These are phyloP conservation scores for Saccharomycopsis hybrid DNA, from an alignment of 1,139 yeast genomes.

Conservation along the genomic window DNA sequence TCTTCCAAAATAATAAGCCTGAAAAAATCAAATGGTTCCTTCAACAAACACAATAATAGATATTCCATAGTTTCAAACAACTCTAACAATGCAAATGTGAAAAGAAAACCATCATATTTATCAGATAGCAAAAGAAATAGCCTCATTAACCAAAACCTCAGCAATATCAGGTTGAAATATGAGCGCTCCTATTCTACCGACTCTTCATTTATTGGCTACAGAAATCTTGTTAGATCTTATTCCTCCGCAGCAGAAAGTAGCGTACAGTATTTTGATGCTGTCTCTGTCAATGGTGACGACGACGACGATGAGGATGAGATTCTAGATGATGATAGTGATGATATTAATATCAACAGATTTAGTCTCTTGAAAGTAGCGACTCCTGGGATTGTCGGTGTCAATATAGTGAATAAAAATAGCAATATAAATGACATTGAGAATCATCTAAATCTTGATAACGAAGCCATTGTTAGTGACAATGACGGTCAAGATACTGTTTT, in stretches of 20 bases:
- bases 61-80: not conserved
- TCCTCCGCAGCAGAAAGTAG: slow-evolving; percentile 8
- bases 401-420: slow-evolving; percentile 9
- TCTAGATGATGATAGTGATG: slow-evolving; percentile 1
- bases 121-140: slow-evolving; percentile 3
- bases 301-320: slow-evolving; percentile 8
- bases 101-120: not conserved
- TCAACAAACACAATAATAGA: not conserved
- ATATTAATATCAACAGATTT: slow-evolving; percentile 5
- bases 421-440: slow-evolving; percentile 7
- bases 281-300: slow-evolving; percentile 15
- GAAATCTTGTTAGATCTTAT: slow-evolving; percentile 14
- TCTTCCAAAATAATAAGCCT: slow-evolving; percentile 6
- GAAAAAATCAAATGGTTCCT: slow-evolving; percentile 11
- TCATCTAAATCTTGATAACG: not conserved
- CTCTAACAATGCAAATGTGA: not conserved
- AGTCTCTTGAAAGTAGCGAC: slow-evolving; percentile 3
- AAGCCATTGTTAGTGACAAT: no score
- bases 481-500: no score
- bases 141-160: not conserved
- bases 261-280: slow-evolving; percentile 18
- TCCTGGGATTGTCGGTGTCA: slow-evolving; percentile 20
- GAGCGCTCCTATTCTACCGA: not conserved
- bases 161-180: not conserved
- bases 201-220: slow-evolving; percentile 19